These are phyloP conservation scores for Cladorrhinum samala DNA, from an alignment of 495 filamentous ascomycete species.

Conservation along the genomic window DNA sequence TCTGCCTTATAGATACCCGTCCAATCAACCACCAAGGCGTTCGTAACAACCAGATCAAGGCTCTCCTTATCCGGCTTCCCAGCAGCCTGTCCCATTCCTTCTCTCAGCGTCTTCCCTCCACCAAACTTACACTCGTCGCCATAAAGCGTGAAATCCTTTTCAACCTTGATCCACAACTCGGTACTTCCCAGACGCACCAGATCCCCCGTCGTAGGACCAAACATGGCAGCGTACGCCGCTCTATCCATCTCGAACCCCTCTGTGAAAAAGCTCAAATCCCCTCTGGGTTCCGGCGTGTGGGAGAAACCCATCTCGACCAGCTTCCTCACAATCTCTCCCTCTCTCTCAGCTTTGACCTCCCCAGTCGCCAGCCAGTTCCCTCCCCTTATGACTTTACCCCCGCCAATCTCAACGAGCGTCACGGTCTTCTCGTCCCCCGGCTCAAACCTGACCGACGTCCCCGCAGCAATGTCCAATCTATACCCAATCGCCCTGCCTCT, in stretches of 20 bases:
- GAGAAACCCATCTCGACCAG: conserved; percentile 68
- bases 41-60: conserved; percentile 84
- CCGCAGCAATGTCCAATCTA: conserved; percentile 83
- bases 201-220: conserved; percentile 88
- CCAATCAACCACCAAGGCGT: conserved; percentile 88
- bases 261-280: conserved; percentile 43
- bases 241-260: conserved; percentile 67
- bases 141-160: conserved; percentile 77
- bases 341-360: conserved; percentile 53
- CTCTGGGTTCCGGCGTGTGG: conserved; percentile 60
- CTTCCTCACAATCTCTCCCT: conserved; percentile 58
- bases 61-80: conserved; percentile 64
- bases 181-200: conserved; percentile 74
- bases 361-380: conserved; percentile 79
- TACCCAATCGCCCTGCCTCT: conserved; percentile 78
- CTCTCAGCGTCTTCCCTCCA: conserved; percentile 87
- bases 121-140: conserved; percentile 96
- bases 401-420: conserved; percentile 85
- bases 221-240: conserved; percentile 76
- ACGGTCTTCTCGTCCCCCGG: conserved; percentile 92
- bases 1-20: conserved; percentile 95
- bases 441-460: conserved; percentile 91
- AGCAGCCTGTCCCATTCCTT: conserved; percentile 93
- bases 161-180: conserved; percentile 86
- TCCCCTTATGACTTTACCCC: conserved; percentile 72